These are phyloP conservation scores for Cyamopsis tetragonoloba DNA, from an alignment of 306 rosid genomes.

Conservation along the genomic window DNA sequence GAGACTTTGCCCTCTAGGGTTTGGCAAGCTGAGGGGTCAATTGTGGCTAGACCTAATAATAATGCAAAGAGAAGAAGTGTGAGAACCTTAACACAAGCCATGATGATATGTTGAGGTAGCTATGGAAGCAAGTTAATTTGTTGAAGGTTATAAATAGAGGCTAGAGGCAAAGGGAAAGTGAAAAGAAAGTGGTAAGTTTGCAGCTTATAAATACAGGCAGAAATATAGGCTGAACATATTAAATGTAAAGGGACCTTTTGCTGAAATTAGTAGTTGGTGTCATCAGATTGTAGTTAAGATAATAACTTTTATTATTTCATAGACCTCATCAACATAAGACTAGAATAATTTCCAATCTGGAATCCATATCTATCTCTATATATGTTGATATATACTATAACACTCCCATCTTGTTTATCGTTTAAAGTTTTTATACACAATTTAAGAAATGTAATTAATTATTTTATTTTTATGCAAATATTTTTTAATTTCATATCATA, in stretches of 20 bases:
- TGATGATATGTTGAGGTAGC: too few relatives aligned
- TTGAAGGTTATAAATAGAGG: constrained; percentile 1
- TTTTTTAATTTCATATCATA: too few relatives aligned
- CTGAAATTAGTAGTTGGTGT: constrained; percentile 39
- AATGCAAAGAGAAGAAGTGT: constrained; percentile 46
- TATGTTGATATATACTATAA: too few relatives aligned
- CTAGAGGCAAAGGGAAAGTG: not conserved
- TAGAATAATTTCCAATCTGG: not conserved
- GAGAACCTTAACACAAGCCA: constrained; percentile 49
- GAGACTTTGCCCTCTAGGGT: constrained; percentile 55
- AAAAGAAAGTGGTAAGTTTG: constrained; percentile 14
- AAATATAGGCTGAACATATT: constrained; percentile 5
- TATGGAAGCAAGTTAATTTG: constrained; percentile 23
- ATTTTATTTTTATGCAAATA: too few relatives aligned
- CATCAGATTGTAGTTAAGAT: constrained; percentile 24
- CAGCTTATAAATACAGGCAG: constrained; percentile 26
- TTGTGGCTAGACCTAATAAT: constrained; percentile 34
- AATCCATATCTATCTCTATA: not conserved
- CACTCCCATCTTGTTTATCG: too few relatives aligned
- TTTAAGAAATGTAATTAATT: too few relatives aligned
- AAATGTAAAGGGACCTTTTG: constrained; percentile 30
- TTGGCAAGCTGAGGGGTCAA: constrained; percentile 43
- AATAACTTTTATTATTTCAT: not conserved
- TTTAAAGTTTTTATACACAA: too few relatives aligned
- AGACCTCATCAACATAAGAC: not conserved